Evolutionary conservation across 768 basidiomycete genomes (phyloP).

Genomic region (Scleroderma citrinum): DNA sequence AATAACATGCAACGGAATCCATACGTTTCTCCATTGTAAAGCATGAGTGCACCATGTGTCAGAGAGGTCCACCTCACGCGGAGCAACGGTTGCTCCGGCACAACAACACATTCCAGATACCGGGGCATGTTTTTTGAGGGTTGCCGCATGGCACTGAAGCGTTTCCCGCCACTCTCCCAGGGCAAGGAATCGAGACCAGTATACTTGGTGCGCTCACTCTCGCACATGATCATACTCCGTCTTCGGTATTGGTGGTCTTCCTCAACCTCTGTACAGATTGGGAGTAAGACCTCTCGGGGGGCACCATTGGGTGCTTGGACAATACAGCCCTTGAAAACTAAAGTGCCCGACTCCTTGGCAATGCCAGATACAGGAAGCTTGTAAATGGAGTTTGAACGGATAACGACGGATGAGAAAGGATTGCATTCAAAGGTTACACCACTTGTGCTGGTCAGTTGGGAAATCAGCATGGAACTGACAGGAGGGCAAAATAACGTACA

Average conservation of each 20-base stretch:
- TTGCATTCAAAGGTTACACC: slow-evolving; percentile 71
- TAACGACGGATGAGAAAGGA: slow-evolving; percentile 47
- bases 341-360: slow-evolving; percentile 56
- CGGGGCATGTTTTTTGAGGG: slow-evolving; percentile 27
- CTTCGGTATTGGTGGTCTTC: slow-evolving; percentile 52
- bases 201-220: slow-evolving; percentile 67
- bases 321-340: slow-evolving; percentile 72
- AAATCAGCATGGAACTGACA: slow-evolving; percentile 5
- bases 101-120: slow-evolving; percentile 78
- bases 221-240: slow-evolving; percentile 57
- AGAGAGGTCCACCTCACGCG: slow-evolving; percentile 84
- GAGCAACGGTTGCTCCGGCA: slow-evolving; percentile 82
- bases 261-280: slow-evolving; percentile 66
- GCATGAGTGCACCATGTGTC: slow-evolving; percentile 90
- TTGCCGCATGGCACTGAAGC: slow-evolving; percentile 24
- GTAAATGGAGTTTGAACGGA: slow-evolving; percentile 74
- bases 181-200: slow-evolving; percentile 66
- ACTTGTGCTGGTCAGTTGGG: slow-evolving; percentile 56
- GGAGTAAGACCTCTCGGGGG: slow-evolving; percentile 67
- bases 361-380: slow-evolving; percentile 65
- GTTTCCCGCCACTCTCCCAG: slow-evolving; percentile 48
- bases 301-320: slow-evolving; percentile 72
- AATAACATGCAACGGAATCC: slow-evolving; percentile 18
- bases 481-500: slow-evolving; percentile 40
- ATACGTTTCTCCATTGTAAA: slow-evolving; percentile 91